Conservation (phyloP, 306 rosid species). For the Quercus robur region DNA sequence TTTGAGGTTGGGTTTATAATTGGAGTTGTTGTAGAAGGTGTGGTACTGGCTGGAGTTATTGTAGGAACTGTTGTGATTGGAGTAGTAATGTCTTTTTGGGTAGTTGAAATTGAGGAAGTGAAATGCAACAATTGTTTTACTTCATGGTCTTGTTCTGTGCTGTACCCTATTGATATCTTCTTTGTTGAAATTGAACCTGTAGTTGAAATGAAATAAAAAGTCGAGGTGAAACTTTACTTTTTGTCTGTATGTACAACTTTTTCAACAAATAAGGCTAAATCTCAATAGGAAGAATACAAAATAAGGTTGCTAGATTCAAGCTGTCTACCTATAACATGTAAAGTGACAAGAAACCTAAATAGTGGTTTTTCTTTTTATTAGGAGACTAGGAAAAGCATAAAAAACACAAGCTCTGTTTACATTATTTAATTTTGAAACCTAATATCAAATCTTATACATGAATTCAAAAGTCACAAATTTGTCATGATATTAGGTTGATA, state of each 20-base stretch:
- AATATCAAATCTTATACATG: slow-evolving; percentile 2
- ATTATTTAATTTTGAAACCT: background rate
- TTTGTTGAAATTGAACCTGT: slow-evolving; percentile 53
- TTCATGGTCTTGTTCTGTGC: slow-evolving; percentile 32
- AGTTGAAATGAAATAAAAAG: slow-evolving; percentile 33
- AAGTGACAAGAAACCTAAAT: background rate
- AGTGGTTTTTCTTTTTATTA: background rate
- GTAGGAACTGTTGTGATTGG: slow-evolving; percentile 78
- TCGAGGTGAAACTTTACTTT: slow-evolving; percentile 34
- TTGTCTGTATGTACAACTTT: background rate
- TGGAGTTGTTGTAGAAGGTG: slow-evolving; percentile 43
- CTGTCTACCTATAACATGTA: background rate
- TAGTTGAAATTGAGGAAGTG: slow-evolving; percentile 32
- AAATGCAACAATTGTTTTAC: slow-evolving; percentile 20
- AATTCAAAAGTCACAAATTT: slow-evolving; percentile 20
- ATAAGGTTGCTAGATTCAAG: background rate
- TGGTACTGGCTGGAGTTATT: slow-evolving; percentile 34
- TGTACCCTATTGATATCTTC: slow-evolving; percentile 27
- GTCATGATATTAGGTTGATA: background rate
- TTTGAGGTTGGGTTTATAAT: slow-evolving; percentile 54
- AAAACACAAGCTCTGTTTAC: background rate
- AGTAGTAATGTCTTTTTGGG: slow-evolving; percentile 67
- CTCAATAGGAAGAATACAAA: background rate
- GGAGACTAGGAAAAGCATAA: background rate
- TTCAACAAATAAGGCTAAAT: background rate